Base-by-base conservation (phyloP, 2,329 filamentous ascomycete species). In the Verticillium dahliae region DNA sequence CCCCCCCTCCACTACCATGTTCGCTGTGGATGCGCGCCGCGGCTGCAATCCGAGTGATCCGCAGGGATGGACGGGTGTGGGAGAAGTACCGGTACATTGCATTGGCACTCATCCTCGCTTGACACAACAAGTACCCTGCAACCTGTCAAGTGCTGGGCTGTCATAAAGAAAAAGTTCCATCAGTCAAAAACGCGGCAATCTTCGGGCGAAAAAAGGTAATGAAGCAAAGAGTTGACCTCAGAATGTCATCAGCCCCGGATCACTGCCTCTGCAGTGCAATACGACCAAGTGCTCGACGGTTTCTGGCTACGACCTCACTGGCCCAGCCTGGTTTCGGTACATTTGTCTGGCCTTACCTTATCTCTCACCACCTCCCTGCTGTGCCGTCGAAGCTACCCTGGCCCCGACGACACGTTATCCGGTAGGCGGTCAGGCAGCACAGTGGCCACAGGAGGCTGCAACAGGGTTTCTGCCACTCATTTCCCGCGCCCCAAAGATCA, bases 201-300 rank as follows among this genome's bases (percentile, higher is more conserved):
- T 39, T 58, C 57, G 57, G 57, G 31, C 39, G 50, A 58, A 58
- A 50, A 15, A 11, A 6, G 18, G 22, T 10, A 18, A 50, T 15
- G 27, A 27, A n/a, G 11, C 15, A 9, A 18, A 50, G 9, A 22
- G n/a, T 18, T 50, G 22, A 18, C 45, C 18, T 50, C 45, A 27
- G 27, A 5, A 50, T 6, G 9, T 18, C 6, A n/a, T 7, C 63
- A 65, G 64, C 68, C 63, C 68, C 69, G 69, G 64, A 63, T 54
- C 62, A 58, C 61, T 59, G 37, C 13, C n/a, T 22, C 45, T 50
- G 18, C 9, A 18, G 45, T 11, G 9, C n/a, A 11, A n/a, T n/a
- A 50, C 18, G 45, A 50, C 22, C 22, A 50, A 18, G 45, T 18
- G 18, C 6, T 50, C 18, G 22, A 50, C 18, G 45, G 9, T 10